Conservation (phyloP, 1,284 basidiomycete genomes). For the Mrakiaceae sp. region DNA sequence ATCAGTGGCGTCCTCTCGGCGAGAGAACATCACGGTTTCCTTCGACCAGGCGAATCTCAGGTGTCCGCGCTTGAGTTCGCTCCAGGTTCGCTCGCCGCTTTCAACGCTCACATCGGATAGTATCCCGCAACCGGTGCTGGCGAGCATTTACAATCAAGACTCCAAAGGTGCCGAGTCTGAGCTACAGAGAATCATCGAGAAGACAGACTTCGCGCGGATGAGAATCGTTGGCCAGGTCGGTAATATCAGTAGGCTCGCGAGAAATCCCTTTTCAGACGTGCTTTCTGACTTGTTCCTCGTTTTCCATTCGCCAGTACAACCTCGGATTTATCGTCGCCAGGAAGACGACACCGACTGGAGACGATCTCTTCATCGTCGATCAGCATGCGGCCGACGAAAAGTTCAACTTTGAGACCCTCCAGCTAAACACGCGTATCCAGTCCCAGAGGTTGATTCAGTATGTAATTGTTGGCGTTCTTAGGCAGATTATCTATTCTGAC, state of each 20-base stretch:
- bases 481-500: background rate
- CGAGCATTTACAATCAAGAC: background rate
- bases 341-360: slow-evolving; percentile 35
- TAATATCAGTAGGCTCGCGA: too few species aligned
- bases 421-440: slow-evolving; percentile 73
- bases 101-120: too few species aligned
- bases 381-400: slow-evolving; percentile 90
- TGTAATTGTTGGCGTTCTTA: slow-evolving; percentile 24
- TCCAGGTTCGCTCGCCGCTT: too few species aligned
- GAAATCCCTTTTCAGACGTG: too few species aligned
- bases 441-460: slow-evolving; percentile 74
- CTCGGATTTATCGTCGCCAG: slow-evolving; percentile 80
- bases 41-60: too few species aligned
- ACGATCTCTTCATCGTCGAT: slow-evolving; percentile 90
- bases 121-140: background rate
- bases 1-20: too few species aligned
- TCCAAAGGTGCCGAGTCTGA: slow-evolving; percentile 49
- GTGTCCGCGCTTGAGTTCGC: too few species aligned
- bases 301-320: slow-evolving; percentile 49
- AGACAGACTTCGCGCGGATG: slow-evolving; percentile 78
- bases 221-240: slow-evolving; percentile 62
- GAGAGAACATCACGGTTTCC: too few species aligned
- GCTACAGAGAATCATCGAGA: slow-evolving; percentile 74
- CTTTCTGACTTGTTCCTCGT: too few species aligned
- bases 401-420: slow-evolving; percentile 92